Evolutionary conservation across 371 early-diverging fungal genomes (phyloP), one percentile per base, ranked within the genome.

Genomic region (Lichtheimia corymbifera): DNA sequence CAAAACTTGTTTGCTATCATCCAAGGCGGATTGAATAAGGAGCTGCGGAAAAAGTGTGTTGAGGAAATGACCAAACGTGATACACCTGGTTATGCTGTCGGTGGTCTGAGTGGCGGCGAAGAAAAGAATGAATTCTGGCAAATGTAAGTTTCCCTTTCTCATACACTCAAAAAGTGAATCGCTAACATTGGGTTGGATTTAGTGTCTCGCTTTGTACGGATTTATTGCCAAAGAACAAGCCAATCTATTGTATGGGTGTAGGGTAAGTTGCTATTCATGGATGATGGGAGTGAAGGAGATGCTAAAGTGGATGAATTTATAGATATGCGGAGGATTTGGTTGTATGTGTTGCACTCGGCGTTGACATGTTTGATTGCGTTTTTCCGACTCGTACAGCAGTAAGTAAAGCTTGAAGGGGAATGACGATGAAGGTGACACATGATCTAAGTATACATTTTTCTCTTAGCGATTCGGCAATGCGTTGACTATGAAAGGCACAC

Each of bases 291-390:
- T 44, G 15, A 20, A 44, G 18, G 28, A 9, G 25, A 80, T 89
- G 59, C 86, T 85, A 41, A n/a, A 27, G 12, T 85, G 1, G 6
- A 18, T 11, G 14, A 47, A 82, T 83, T 4, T 76, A 74, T 53
- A 96, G 96, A 4, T 97, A 97, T 67, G 95, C 96, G 4, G 94
- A 93, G 63, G 97, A 97, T 76, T 71, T 97, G 66, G 92, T 97
- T 6, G 92, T 98, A 1, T 95, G 95, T 79, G 85, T 91, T 40
- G 95, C 97, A 25, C 77, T 98, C 52, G 98, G 98, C 55, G 93
- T 93, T 24, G 97, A 97, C 73, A 97, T 97, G 97, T 94, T 89
- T 70, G 98, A 98, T 72, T 98, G 98, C 76, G 98, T 98, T 5
- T 98, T 92, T 73, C 98, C 98, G 18, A 97, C 98, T 11, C 84